phyloP scores from a whole-genome alignment of 139 green algal genomes.

The Micromonas pusilla region DNA sequence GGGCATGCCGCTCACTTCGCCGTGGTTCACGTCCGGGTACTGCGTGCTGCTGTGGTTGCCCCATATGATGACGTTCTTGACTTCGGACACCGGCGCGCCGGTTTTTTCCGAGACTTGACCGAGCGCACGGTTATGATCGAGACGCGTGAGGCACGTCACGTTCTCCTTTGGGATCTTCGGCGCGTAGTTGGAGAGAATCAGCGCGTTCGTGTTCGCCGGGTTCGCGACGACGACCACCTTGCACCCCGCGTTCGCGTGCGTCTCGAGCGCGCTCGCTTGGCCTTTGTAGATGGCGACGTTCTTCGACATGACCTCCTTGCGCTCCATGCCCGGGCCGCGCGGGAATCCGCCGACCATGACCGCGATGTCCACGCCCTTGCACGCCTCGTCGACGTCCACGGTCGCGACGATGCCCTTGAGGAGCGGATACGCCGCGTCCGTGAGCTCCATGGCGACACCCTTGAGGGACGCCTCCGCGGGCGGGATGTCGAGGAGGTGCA shows the following conservation, averaged over 20 bases:
- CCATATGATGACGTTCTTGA: conserved; percentile 95
- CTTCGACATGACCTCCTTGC: conserved; percentile 89
- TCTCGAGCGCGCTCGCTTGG: conserved; percentile 70
- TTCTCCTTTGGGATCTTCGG: conserved; percentile 74
- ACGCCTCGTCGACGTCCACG: conserved; percentile 69
- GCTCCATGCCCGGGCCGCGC: conserved; percentile 82
- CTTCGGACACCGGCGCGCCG: conserved; percentile 54
- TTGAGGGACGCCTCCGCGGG: conserved; percentile 69
- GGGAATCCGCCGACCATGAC: conserved; percentile 88
- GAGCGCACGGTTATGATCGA: conserved; percentile 94
- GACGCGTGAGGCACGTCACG: conserved; percentile 84
- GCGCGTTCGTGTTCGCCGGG: conserved; percentile 90
- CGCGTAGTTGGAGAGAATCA: conserved; percentile 77
- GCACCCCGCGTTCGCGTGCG: conserved; percentile 55
- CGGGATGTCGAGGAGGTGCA: conserved; percentile 91
- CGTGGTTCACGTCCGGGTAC: conserved; percentile 92
- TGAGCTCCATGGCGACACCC: conserved; percentile 88
- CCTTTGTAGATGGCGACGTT: conserved; percentile 86
- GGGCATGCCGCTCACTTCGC: conserved; percentile 54
- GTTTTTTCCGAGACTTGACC: conserved; percentile 69
- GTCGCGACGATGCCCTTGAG: conserved; percentile 74
- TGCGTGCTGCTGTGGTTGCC: conserved; percentile 91
- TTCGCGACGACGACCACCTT: conserved; percentile 95
- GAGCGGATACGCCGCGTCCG: conserved; percentile 83
- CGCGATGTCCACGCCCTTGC: conserved; percentile 77